Conservation (phyloP, 306 rosid species). For the Styphnolobium japonicum region DNA sequence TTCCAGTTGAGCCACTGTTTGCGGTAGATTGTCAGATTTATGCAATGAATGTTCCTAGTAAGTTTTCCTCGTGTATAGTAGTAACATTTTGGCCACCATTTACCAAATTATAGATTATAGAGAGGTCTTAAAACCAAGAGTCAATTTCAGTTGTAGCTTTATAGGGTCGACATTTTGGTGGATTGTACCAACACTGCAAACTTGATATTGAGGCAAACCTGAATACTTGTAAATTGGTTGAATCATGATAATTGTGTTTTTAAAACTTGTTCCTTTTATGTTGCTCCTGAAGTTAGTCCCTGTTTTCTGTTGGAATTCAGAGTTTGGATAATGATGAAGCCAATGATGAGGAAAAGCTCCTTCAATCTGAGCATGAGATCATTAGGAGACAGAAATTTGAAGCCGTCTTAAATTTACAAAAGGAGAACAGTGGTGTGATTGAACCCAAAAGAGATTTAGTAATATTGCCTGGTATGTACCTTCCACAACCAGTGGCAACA, state of each 20-base stretch:
- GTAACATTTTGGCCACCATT: neutral
- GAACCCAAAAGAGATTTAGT: constrained; percentile 57
- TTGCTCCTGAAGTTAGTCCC: neutral
- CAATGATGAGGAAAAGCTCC: constrained; percentile 35
- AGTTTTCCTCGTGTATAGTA: neutral
- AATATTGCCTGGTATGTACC: constrained; percentile 72
- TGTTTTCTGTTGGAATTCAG: constrained; percentile 41
- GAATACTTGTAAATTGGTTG: neutral
- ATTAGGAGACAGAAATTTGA: constrained; percentile 60
- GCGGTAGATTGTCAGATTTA: neutral
- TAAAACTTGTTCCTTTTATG: neutral
- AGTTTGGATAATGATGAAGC: constrained; percentile 31
- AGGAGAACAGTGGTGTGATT: constrained; percentile 63
- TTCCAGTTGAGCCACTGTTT: neutral
- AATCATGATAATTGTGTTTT: neutral
- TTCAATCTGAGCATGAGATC: constrained; percentile 54
- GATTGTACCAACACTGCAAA: neutral
- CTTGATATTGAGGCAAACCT: neutral
- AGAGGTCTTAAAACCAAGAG: neutral
- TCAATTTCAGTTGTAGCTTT: constrained; percentile 11
- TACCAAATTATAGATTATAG: neutral
- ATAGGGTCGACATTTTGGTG: neutral
- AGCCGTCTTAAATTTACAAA: constrained; percentile 56
- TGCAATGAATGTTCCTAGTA: neutral
- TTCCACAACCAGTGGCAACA: constrained; percentile 37